phyloP scores from a whole-genome alignment of 2,329 filamentous ascomycete genomes.

The Tetracladium maxilliforme region DNA sequence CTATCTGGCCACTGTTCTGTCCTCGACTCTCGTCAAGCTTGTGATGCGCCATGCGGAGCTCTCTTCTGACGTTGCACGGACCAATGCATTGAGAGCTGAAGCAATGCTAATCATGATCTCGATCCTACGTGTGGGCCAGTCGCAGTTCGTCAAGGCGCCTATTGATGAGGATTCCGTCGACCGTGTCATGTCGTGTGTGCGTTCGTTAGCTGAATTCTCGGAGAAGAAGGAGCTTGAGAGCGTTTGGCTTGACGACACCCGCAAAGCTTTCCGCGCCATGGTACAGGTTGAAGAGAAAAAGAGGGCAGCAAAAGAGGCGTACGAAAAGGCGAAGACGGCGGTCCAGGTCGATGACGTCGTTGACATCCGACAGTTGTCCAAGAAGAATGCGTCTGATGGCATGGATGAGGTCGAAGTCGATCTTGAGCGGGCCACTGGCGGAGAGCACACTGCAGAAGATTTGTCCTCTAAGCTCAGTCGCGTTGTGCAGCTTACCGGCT shows the following conservation, averaged over 20 bases:
- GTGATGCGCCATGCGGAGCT: conserved; percentile 97
- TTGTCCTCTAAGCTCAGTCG: conserved; percentile 87
- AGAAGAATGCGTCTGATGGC: conserved; percentile 74
- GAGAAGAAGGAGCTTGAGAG: conserved; percentile 82
- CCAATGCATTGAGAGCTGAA: conserved; percentile 87
- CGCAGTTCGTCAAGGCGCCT: conserved; percentile 93
- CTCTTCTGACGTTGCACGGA: conserved; percentile 70
- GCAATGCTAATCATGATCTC: conserved; percentile 99
- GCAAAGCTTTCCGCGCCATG: conserved; percentile 93
- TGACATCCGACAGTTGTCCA: conserved; percentile 79
- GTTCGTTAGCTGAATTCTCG: conserved; percentile 79
- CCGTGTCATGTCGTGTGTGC: conserved; percentile 93
- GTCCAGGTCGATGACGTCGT: conserved; percentile 94
- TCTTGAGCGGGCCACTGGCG: conserved; percentile 85
- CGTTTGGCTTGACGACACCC: conserved; percentile 87
- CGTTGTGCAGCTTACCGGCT: conserved; percentile 93
- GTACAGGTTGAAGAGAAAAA: conserved; percentile 97
- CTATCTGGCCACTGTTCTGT: conserved; percentile 89
- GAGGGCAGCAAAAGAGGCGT: conserved; percentile 83
- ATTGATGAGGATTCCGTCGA: conserved; percentile 99
- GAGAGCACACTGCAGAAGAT: conserved; percentile 72
- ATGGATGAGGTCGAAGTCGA: conserved; percentile 79
- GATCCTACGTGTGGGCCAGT: conserved; percentile 93
- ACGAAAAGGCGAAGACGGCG: conserved; percentile 83
- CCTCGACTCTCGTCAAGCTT: conserved; percentile 88